These are phyloP conservation scores for Penicillium argentinense DNA, from an alignment of 495 filamentous ascomycete species.

Conservation along the genomic window DNA sequence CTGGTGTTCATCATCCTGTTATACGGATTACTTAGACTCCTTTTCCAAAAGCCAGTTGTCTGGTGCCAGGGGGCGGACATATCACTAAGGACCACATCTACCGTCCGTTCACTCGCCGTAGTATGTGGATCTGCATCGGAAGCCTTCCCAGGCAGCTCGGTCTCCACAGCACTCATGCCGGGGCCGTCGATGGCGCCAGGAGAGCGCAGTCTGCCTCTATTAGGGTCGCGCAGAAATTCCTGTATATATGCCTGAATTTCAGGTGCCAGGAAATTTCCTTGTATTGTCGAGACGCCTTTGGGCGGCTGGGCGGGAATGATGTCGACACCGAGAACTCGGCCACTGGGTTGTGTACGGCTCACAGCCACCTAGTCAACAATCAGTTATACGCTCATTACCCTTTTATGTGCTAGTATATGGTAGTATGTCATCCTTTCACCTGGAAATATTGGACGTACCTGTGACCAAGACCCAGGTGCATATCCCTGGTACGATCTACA, in stretches of 20 bases:
- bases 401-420: no score
- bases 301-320: constrained; percentile 90
- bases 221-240: constrained; percentile 66
- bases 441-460: constrained; percentile 51
- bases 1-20: constrained; percentile 99
- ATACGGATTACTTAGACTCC: constrained; percentile 89
- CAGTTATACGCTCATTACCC: no score
- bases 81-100: constrained; percentile 96
- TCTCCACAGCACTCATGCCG: constrained; percentile 11
- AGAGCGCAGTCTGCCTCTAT: constrained; percentile 52
- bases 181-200: constrained; percentile 7
- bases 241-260: constrained; percentile 72
- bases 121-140: background rate
- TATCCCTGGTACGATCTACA: constrained; percentile 69
- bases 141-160: constrained; percentile 14
- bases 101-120: constrained; percentile 49
- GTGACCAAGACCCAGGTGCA: constrained; percentile 92
- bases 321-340: constrained; percentile 86
- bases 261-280: constrained; percentile 82
- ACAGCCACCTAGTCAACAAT: constrained; percentile 67
- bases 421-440: no score
- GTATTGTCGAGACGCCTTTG: constrained; percentile 83
- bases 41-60: constrained; percentile 73
- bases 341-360: constrained; percentile 69
- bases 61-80: constrained; percentile 96